Evolutionary conservation across 179 eudicot species (phyloP).

Genomic region (Corrigiola litoralis): DNA sequence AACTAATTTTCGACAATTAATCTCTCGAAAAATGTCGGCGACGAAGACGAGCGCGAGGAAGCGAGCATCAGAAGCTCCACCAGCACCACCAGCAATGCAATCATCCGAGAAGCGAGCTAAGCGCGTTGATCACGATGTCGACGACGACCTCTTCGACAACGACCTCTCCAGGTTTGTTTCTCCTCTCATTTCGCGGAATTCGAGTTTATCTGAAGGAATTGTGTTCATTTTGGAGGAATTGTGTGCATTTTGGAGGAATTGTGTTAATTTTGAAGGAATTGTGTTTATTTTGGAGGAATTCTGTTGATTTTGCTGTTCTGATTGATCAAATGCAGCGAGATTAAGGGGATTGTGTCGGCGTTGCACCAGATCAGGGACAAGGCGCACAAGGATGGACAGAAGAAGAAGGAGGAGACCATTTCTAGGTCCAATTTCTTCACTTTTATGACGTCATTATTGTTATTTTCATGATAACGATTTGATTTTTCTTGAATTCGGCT

Average conservation of each 20-base stretch:
- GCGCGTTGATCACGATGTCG: slow-evolving; percentile 24
- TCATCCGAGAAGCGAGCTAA: slow-evolving; percentile 34
- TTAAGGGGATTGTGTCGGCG: slow-evolving; percentile 72
- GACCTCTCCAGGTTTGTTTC: slow-evolving; percentile 52
- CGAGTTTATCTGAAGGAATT: not conserved
- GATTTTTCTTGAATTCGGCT: no score
- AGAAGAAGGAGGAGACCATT: slow-evolving; percentile 89
- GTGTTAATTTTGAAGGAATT: not conserved
- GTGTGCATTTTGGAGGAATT: not conserved
- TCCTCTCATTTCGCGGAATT: not conserved
- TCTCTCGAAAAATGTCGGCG: slow-evolving; percentile 44
- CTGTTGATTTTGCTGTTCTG: not conserved
- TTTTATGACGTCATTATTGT: not conserved
- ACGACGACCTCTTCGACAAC: slow-evolving; percentile 59
- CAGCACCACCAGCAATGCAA: no score
- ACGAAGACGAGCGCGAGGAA: slow-evolving; percentile 46
- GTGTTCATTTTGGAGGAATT: not conserved
- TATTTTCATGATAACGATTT: not conserved
- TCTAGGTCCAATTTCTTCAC: slow-evolving; percentile 41
- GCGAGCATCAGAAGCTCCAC: slow-evolving; percentile 30
- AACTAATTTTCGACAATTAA: no score
- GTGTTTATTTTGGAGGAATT: not conserved
- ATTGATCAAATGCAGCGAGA: slow-evolving; percentile 79
- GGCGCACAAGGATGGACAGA: slow-evolving; percentile 74
- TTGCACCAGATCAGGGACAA: slow-evolving; percentile 72